Percentiles rank a stretch among this genome's conserved stretches.
phyloP scores from a whole-genome alignment of 306 rosid genomes.

The Quercus berberidifolia region DNA sequence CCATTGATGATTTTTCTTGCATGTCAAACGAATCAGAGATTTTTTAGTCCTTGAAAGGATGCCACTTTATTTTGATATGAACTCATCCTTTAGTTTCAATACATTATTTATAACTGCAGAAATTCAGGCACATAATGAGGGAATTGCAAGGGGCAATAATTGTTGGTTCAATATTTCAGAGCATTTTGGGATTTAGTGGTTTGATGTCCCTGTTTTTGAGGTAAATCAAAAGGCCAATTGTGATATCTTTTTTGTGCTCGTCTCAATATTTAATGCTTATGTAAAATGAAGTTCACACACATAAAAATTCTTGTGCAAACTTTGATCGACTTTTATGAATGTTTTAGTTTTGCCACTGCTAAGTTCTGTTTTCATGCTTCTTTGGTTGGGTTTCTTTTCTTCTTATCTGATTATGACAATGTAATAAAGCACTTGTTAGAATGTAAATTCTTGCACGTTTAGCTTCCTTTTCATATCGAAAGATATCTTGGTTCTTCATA shows the following conservation, averaged over 20 bases:
- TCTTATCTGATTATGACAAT: neutral
- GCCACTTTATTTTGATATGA: slow-evolving; percentile 9
- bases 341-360: neutral
- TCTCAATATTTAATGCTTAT: neutral
- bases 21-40: neutral
- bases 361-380: neutral
- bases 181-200: slow-evolving; percentile 82
- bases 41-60: neutral
- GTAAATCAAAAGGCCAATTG: slow-evolving; percentile 33
- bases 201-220: slow-evolving; percentile 81
- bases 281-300: neutral
- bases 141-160: slow-evolving; percentile 98
- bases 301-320: neutral
- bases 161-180: slow-evolving; percentile 82
- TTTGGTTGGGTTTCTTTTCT: neutral
- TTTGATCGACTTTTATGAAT: neutral
- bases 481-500: neutral
- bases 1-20: neutral
- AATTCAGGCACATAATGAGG: slow-evolving; percentile 92
- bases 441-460: neutral
- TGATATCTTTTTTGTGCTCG: slow-evolving; percentile 2
- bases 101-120: slow-evolving; percentile 46
- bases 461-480: neutral
- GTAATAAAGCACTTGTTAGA: neutral
- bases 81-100: slow-evolving; percentile 12